Percentiles rank a stretch among this genome's conserved stretches.
phyloP scores from a whole-genome alignment of 345 rosid genomes.

The Salix udensis region DNA sequence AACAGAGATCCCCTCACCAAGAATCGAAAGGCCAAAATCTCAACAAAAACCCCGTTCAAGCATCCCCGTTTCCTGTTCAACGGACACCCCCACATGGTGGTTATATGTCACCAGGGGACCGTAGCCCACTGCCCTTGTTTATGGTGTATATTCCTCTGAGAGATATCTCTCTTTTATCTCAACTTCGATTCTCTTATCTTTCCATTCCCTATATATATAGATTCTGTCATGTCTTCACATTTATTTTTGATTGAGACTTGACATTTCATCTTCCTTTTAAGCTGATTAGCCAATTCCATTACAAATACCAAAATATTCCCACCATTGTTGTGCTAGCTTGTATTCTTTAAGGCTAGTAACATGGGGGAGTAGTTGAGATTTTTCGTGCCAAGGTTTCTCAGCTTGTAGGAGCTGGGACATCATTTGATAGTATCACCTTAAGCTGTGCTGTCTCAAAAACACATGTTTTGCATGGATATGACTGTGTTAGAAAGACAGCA shows the following conservation, averaged over 20 bases:
- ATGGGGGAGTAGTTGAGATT: background rate
- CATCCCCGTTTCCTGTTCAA: conserved; percentile 22
- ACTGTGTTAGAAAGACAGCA: conserved; percentile 28
- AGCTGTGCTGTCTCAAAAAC: background rate
- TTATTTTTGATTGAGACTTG: conserved; percentile 2
- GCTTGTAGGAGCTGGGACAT: background rate
- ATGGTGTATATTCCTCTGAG: conserved; percentile 22
- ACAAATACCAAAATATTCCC: background rate
- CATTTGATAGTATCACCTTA: background rate
- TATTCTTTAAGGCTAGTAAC: background rate
- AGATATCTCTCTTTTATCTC: background rate
- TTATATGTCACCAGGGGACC: conserved; percentile 11
- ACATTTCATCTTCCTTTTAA: background rate
- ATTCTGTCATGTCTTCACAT: background rate
- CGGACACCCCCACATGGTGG: conserved; percentile 15
- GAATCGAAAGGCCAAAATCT: conserved; percentile 3
- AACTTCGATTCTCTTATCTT: background rate
- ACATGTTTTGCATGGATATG: conserved; percentile 26
- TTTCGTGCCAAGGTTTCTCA: background rate
- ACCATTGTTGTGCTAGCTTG: background rate
- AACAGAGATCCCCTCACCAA: background rate
- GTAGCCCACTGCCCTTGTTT: conserved; percentile 18
- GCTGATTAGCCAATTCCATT: background rate
- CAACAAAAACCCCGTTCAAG: conserved; percentile 9
- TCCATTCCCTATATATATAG: background rate